Evolutionary conservation across 192 early-diverging fungal genomes (phyloP), one percentile per base, ranked within the genome.

Genomic region (Podila horticola): DNA sequence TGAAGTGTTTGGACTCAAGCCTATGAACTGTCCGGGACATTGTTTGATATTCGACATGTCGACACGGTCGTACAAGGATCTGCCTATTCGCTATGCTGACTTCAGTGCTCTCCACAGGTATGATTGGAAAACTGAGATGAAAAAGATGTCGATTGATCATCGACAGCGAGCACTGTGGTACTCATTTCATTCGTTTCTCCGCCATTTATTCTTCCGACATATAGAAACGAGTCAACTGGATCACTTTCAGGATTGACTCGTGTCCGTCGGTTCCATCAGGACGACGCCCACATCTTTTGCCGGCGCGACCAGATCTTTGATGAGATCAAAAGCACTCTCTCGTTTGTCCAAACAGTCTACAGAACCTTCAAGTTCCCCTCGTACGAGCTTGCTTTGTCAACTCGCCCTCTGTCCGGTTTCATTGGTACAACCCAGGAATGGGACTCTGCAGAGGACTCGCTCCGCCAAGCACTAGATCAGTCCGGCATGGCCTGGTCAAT

Each of bases 21-120:
- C 97, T 13, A 98, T 98, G 97, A 98, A 98, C 77, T 98, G 97
- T 71, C 97, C 97, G 3, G 96, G 96, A 3, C 97, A 98, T 79
- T 98, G 97, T 75, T 70, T 97, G 71, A 91, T 97, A 10, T 97
- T 95, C 86, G 93, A 90, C 55, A 92, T 89, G 73, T 87, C 89
- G 20, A 89, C 88, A 50, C 88, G 93, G 24, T 97, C 96, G 0
- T 97, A 96, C 64, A 86, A 91, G 45, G 97, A 98, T 72, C 83
- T 98, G 59, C 97, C 97, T 22, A 84, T 97, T 28, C 92, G 96
- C 19, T 85, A 93, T 48, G 96, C 96, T 8, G 97, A 98, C 73
- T 98, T 98, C 74, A 94, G 95, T 73, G 94, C 95, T 17, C 85
- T 98, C 36, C 97, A 98, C 71, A 86, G 97, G 94, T 95, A 82